phyloP scores from a whole-genome alignment of 768 basidiomycete species.

The Suillus spraguei region DNA sequence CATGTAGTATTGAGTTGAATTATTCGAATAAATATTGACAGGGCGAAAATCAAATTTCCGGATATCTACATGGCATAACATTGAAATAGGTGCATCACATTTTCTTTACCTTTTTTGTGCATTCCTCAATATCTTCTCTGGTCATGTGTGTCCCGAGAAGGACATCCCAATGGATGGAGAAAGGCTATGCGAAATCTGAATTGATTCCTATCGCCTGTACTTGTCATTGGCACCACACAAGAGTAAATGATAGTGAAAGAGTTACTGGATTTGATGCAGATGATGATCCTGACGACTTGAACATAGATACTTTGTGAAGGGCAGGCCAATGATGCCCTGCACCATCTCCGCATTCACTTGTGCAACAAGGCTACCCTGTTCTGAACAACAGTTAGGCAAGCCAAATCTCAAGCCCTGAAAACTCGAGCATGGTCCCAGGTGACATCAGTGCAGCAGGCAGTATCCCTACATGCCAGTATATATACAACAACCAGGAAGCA shows the following conservation, averaged over 20 bases:
- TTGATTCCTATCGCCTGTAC: constrained; percentile 70
- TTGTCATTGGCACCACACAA: background rate
- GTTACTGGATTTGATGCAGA: no score
- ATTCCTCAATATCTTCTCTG: constrained; percentile 56
- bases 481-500: no score
- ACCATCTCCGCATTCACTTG: no score
- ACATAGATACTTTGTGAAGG: no score
- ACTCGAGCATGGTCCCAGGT: no score
- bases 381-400: no score
- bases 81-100: constrained; percentile 13
- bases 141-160: constrained; percentile 83
- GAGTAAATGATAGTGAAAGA: background rate
- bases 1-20: background rate
- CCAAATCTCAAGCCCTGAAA: no score
- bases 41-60: background rate
- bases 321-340: no score
- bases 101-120: constrained; percentile 36
- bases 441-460: no score
- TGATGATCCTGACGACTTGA: no score
- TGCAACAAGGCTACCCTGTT: no score
- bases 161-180: constrained; percentile 91
- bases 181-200: constrained; percentile 89
- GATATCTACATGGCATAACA: background rate
- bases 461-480: no score
- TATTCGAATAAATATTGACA: background rate